These are phyloP conservation scores for Aspergillus ostianus DNA, from an alignment of 495 filamentous ascomycete genomes.

Conservation along the genomic window DNA sequence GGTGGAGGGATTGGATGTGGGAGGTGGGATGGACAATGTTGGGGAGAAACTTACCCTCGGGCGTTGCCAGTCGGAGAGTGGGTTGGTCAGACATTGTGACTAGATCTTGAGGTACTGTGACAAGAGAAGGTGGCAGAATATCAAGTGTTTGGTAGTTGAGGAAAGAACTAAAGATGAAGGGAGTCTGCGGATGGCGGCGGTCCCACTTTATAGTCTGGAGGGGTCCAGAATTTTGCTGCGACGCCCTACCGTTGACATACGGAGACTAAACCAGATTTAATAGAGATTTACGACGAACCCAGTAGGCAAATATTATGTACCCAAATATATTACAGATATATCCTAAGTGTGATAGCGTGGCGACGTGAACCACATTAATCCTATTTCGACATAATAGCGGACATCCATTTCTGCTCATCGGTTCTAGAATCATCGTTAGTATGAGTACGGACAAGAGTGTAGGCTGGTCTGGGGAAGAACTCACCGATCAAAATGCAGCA, in stretches of 20 bases:
- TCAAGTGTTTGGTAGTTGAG: neutral
- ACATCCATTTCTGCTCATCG: conserved; percentile 88
- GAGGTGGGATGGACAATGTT: neutral
- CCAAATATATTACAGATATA: conserved; percentile 12
- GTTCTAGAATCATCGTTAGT: conserved; percentile 46
- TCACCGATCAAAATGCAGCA: conserved; percentile 89
- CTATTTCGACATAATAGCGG: conserved; percentile 62
- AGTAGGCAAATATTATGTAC: conserved; percentile 10
- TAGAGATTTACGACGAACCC: neutral
- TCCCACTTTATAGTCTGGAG: neutral
- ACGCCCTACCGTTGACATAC: neutral
- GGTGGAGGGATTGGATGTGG: conserved; percentile 1
- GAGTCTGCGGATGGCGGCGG: neutral
- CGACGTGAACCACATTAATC: neutral
- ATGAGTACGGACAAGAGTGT: neutral
- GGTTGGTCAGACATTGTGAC: conserved; percentile 37
- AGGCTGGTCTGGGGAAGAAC: conserved; percentile 23
- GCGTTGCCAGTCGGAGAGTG: conserved; percentile 48
- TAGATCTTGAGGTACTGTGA: neutral
- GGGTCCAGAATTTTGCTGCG: neutral
- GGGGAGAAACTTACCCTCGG: conserved; percentile 32
- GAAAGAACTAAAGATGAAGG: neutral
- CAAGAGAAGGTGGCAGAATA: neutral
- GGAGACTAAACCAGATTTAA: conserved; percentile 1
- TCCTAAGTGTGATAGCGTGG: conserved; percentile 6